Evolutionary conservation across 768 basidiomycete species (phyloP), one percentile per base, ranked within the genome.

Genomic region (Candolleomyces efflorescens): DNA sequence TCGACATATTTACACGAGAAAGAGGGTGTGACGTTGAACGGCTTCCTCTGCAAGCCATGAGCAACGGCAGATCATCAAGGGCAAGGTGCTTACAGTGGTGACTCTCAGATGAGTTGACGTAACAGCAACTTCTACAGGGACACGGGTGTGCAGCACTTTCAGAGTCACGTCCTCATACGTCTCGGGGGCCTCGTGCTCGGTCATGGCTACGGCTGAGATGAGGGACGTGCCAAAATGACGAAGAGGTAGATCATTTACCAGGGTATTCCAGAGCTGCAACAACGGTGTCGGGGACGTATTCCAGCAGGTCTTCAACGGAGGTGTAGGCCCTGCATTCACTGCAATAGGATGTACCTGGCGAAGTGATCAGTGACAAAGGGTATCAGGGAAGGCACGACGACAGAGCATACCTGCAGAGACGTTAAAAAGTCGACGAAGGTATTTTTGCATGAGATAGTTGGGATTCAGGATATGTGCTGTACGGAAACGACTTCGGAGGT

Each of bases 1-100:
- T 97, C 94, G 0, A 87, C 89, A 2, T 89, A 84, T 72, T 85
- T 84, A 71, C 90, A 89, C 10, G 84, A 79, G 51, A 92, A 71
- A 0, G 76, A 73, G 1, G 87, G 82, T 3, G 86, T 88, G 45
- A 94, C 82, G 7, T 82, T 76, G 63, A 82, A 80, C n/a, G 90
- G 82, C 65, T 87, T 89, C 62, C 83, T 78, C 85, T 89, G 62
- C 23, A 43, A 11, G 27, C 47, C 32, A 24, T 50, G 9, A 22
- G 36, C 27, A 22, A 7, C 53, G 51, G 10, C 3, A 20, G n/a
- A 22, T 24, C 1, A 20, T 17, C 1, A 15, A 7, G 27, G 39
- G 26, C 48, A 18, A n/a, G 4, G 17, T 20, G 66, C 87, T 62
- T 62, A 91, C 91, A 46, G 87, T 87, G 27, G 86, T 88, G 49